Base-by-base conservation (phyloP, 768 basidiomycete genomes). In the Lactarius sp. region DNA sequence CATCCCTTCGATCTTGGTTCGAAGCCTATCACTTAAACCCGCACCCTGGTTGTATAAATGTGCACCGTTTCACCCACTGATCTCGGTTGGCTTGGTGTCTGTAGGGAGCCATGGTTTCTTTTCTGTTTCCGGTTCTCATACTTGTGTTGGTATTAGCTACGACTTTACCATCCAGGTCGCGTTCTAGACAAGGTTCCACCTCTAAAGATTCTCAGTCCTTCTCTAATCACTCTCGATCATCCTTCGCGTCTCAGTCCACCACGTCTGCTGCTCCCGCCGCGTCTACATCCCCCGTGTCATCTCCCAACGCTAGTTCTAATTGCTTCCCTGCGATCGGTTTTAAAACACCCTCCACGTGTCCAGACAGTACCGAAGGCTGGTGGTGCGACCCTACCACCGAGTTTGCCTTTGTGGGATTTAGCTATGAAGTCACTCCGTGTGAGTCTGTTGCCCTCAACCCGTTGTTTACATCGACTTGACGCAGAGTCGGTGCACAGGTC, bases 321-420 rank as follows among this genome's bases (percentile, higher is more conserved):
- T 80, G 79, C 56, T 78, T 75, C 68, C 79, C 77, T 41, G 72
- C 75, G 22, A 55, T 79, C 42, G 69, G 76, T 2, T 88, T 87
- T 68, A 71, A 67, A 10, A 87, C 83, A 83, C 88, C 88, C 3
- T 69, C 72, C 1, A 52, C 69, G 1, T 70, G 81, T 9, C 86
- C 86, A 0, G 60, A 71, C 1, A 64, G 69, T 64, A 64, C 60
- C 52, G 61, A 64, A 1, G 52, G 52, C 27, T 77, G 76, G 76
- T 77, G 88, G 89, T 92, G 89, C 70, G 71, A 81, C 60, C 71
- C 75, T 42, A 73, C 75, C 59, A 83, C 81, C 0, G 89, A 92
- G 71, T 90, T 88, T 68, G 89, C 82, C 0, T 91, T 91, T 70
- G 73, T 90, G 55, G 89, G 88, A 0, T 86, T 91, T 73, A 86